Conservation (phyloP, 2,329 filamentous ascomycete genomes). For the Trichoderma oligosporum region DNA sequence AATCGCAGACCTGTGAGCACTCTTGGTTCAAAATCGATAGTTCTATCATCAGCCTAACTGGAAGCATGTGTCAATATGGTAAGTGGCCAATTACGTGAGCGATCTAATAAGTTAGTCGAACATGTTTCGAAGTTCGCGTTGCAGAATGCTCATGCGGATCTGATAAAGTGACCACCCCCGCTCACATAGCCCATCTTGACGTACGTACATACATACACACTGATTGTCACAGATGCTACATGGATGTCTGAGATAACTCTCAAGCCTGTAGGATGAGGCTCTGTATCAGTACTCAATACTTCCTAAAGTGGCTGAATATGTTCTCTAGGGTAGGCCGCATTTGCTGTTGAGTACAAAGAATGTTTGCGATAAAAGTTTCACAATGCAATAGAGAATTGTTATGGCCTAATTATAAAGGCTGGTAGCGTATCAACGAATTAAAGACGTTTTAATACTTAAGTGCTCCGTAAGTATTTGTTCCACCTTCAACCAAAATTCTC, state of each 20-base stretch:
- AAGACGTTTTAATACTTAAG: no score
- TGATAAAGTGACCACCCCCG: no score
- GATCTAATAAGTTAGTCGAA: neutral
- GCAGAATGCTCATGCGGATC: neutral
- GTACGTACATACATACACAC: no score
- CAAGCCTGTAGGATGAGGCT: neutral
- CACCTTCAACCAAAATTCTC: neutral
- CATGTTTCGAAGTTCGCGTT: neutral
- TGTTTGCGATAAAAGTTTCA: neutral
- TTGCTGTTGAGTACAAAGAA: neutral
- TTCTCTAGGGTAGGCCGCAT: neutral
- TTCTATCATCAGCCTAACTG: no score
- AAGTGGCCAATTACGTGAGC: constrained; percentile 3
- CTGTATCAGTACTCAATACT: neutral
- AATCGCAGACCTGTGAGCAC: neutral
- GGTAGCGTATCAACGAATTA: neutral
- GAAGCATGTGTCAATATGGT: no score
- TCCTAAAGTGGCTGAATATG: neutral
- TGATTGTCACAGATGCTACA: no score
- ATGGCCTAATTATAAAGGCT: neutral
- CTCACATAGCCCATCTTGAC: no score
- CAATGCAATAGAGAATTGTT: neutral
- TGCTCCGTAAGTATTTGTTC: neutral
- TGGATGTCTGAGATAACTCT: no score
- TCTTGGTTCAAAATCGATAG: neutral